Percentiles rank a stretch among this genome's conserved stretches.
phyloP scores from a whole-genome alignment of 2,329 filamentous ascomycete species.

The Trichoderma hamatum region DNA sequence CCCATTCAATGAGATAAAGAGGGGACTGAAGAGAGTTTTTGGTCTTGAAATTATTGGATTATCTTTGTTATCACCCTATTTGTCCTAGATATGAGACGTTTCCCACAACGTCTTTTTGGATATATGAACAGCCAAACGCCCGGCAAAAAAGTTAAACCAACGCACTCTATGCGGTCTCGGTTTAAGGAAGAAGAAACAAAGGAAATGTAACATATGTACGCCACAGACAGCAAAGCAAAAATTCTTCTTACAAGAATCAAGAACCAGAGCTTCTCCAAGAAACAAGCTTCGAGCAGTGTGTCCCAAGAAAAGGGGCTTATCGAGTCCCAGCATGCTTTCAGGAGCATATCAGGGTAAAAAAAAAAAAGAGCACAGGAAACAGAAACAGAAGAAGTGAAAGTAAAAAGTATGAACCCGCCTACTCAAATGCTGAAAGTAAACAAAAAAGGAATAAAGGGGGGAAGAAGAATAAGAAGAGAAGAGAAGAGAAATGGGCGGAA shows the following conservation, averaged over 20 bases:
- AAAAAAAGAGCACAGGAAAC: constrained; percentile 21
- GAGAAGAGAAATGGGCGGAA: neutral
- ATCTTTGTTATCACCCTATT: constrained; percentile 21
- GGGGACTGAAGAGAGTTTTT: neutral
- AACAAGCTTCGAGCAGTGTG: neutral
- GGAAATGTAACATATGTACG: constrained; percentile 21
- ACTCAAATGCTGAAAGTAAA: neutral
- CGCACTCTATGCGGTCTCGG: constrained; percentile 15
- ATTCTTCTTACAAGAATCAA: constrained; percentile 1
- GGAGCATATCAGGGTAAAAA: constrained; percentile 13
- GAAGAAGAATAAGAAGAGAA: neutral
- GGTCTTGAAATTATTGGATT: constrained; percentile 22
- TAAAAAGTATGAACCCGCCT: neutral
- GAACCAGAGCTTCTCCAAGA: constrained; percentile 1
- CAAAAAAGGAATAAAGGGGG: neutral
- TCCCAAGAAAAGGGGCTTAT: neutral
- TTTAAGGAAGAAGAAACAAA: neutral
- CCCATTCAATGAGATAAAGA: neutral
- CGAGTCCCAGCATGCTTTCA: neutral
- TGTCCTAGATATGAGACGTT: constrained; percentile 24
- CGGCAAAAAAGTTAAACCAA: constrained; percentile 11
- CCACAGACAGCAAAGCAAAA: neutral
- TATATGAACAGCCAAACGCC: constrained; percentile 27
- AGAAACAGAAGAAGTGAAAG: neutral
- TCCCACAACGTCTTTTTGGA: constrained; percentile 23